Evolutionary conservation across 2,329 filamentous ascomycete genomes (phyloP).

Genomic region (Coleophoma crateriformis): DNA sequence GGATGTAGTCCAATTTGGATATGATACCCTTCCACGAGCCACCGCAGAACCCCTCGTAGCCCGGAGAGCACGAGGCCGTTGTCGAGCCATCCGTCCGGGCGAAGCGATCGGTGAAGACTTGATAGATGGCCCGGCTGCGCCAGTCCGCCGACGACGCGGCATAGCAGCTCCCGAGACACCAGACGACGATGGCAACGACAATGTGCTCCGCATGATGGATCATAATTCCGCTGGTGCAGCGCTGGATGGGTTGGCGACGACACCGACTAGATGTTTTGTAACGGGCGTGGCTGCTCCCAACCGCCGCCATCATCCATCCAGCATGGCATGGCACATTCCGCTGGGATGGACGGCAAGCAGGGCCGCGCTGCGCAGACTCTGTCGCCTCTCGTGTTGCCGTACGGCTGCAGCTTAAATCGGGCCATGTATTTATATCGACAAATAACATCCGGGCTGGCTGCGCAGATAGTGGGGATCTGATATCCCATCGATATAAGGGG

Average conservation of each 20-base stretch:
- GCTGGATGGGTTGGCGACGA: not conserved
- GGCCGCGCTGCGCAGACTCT: no score
- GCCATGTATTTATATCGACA: no score
- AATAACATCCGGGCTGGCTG: no score
- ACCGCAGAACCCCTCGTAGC: conserved; percentile 34
- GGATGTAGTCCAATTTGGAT: conserved; percentile 43
- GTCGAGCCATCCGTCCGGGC: conserved; percentile 28
- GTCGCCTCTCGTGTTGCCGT: no score
- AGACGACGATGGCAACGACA: not conserved
- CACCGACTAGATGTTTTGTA: not conserved
- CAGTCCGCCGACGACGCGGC: conserved; percentile 19
- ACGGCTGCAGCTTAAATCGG: no score
- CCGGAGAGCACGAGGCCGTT: conserved; percentile 1
- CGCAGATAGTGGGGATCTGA: no score
- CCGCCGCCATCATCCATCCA: no score
- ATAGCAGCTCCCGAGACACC: not conserved
- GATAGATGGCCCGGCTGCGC: conserved; percentile 33
- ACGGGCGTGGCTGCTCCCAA: not conserved
- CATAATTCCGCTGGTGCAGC: not conserved
- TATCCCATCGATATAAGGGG: no score
- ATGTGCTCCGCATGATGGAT: not conserved
- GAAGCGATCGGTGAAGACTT: conserved; percentile 37
- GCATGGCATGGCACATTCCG: no score
- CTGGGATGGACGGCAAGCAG: no score
- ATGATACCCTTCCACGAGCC: conserved; percentile 44